A percentile compares a stretch with the other conserved stretches of the same genome.
Conservation (phyloP, 805 yeast genomes). For the Kluyveromyces wickerhamii region DNA sequence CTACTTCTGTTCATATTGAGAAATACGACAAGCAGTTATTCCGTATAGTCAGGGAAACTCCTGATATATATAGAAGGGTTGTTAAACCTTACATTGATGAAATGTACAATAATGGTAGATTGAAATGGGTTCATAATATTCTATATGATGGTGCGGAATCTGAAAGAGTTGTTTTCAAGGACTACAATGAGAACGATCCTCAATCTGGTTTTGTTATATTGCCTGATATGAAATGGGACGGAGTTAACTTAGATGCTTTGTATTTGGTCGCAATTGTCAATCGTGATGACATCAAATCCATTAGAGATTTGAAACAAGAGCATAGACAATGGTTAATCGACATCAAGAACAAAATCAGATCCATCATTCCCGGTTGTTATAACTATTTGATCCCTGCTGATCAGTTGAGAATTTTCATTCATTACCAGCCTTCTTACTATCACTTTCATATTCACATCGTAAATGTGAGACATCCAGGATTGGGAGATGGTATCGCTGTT, state of each 20-base stretch:
- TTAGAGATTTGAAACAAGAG: slow-evolving; percentile 59
- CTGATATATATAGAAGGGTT: slow-evolving; percentile 51
- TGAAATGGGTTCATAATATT: slow-evolving; percentile 88
- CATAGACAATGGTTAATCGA: slow-evolving; percentile 54
- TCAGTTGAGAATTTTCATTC: slow-evolving; percentile 70
- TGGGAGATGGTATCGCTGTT: slow-evolving; percentile 56
- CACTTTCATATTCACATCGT: slow-evolving; percentile 93
- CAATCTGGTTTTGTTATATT: slow-evolving; percentile 59
- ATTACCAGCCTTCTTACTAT: slow-evolving; percentile 93
- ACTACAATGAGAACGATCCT: slow-evolving; percentile 38
- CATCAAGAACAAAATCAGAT: slow-evolving; percentile 39
- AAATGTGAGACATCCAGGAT: slow-evolving; percentile 58
- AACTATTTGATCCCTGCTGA: slow-evolving; percentile 38
- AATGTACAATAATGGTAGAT: slow-evolving; percentile 59
- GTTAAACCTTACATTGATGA: slow-evolving; percentile 72
- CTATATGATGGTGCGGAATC: slow-evolving; percentile 75
- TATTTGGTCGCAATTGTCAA: slow-evolving; percentile 73
- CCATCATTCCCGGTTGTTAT: slow-evolving; percentile 42
- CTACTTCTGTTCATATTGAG: slow-evolving; percentile 73
- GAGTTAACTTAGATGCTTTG: slow-evolving; percentile 54
- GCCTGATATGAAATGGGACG: slow-evolving; percentile 98
- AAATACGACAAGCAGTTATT: slow-evolving; percentile 59
- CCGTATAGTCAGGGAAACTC: slow-evolving; percentile 72
- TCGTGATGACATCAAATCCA: slow-evolving; percentile 56
- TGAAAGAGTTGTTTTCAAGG: slow-evolving; percentile 66